phyloP scores from a whole-genome alignment of 1,139 yeast genomes.

The Fermentozyma sake region DNA sequence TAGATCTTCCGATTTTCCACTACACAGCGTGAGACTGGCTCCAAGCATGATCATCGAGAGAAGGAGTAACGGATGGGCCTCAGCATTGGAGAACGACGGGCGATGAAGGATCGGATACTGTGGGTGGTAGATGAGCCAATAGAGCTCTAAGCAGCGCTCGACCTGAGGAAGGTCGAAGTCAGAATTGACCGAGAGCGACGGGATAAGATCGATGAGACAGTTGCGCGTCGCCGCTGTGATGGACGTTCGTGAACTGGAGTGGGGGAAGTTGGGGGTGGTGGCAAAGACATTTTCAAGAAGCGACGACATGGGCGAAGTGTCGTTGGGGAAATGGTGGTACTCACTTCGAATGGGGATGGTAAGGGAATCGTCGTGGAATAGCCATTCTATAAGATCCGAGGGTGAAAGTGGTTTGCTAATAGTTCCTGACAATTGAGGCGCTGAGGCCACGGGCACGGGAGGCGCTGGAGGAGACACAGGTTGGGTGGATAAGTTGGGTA shows the following conservation, averaged over 20 bases:
- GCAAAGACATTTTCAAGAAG: constrained; percentile 30
- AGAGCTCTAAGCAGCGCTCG: constrained; percentile 28
- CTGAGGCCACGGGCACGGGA: not conserved
- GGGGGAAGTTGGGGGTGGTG: constrained; percentile 27
- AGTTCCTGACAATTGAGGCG: constrained; percentile 1
- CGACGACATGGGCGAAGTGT: constrained; percentile 19
- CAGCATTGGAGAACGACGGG: constrained; percentile 55
- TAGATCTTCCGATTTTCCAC: constrained; percentile 11
- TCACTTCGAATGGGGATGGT: constrained; percentile 8
- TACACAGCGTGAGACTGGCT: constrained; percentile 24
- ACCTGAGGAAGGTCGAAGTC: constrained; percentile 23
- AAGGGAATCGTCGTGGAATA: constrained; percentile 21
- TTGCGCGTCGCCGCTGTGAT: constrained; percentile 24
- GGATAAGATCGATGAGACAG: constrained; percentile 26
- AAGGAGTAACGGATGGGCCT: constrained; percentile 48
- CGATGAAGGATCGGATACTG: constrained; percentile 58
- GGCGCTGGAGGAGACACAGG: not conserved
- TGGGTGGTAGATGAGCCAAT: constrained; percentile 57
- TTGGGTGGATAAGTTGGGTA: too few species aligned
- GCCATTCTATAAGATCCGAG: constrained; percentile 27
- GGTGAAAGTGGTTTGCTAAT: constrained; percentile 17
- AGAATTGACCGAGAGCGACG: constrained; percentile 25
- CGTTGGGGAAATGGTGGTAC: constrained; percentile 14
- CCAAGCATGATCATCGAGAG: constrained; percentile 53
- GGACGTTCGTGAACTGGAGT: constrained; percentile 19